phyloP scores from a whole-genome alignment of 1,284 basidiomycete genomes.

The Polyporus tsugae region DNA sequence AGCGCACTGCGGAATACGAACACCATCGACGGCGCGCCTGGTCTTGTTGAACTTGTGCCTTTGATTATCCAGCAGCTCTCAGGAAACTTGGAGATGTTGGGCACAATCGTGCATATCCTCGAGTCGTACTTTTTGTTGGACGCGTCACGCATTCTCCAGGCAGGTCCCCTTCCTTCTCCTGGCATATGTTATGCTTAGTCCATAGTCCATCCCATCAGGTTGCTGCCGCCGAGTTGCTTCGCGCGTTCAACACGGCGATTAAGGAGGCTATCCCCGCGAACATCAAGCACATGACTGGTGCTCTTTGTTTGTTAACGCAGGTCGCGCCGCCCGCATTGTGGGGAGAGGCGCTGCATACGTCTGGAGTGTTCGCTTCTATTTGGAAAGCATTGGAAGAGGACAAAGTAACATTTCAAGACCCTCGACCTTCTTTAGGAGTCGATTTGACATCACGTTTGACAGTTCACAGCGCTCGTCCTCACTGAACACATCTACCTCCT shows the following conservation, averaged over 20 bases:
- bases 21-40: slow-evolving; percentile 60
- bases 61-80: slow-evolving; percentile 66
- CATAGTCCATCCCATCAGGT: slow-evolving; percentile 45
- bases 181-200: neutral
- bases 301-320: slow-evolving; percentile 67
- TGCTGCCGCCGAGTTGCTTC: slow-evolving; percentile 61
- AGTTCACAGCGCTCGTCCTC: slow-evolving; percentile 63
- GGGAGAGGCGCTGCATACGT: slow-evolving; percentile 75
- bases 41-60: slow-evolving; percentile 76
- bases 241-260: slow-evolving; percentile 59
- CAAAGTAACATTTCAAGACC: slow-evolving; percentile 53
- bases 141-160: slow-evolving; percentile 72
- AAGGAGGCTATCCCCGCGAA: slow-evolving; percentile 57
- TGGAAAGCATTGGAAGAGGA: slow-evolving; percentile 67
- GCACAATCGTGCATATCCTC: slow-evolving; percentile 72
- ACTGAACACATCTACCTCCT: slow-evolving; percentile 75
- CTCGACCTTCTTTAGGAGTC: neutral
- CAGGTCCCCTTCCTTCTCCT: slow-evolving; percentile 41
- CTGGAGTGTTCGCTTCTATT: slow-evolving; percentile 72
- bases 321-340: slow-evolving; percentile 66
- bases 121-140: slow-evolving; percentile 87
- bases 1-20: slow-evolving; percentile 75
- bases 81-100: slow-evolving; percentile 79
- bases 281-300: slow-evolving; percentile 62
- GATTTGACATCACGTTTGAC: slow-evolving; percentile 9